These are phyloP conservation scores for Asterophora lycoperdoides DNA, from an alignment of 768 basidiomycete genomes.

Conservation along the genomic window DNA sequence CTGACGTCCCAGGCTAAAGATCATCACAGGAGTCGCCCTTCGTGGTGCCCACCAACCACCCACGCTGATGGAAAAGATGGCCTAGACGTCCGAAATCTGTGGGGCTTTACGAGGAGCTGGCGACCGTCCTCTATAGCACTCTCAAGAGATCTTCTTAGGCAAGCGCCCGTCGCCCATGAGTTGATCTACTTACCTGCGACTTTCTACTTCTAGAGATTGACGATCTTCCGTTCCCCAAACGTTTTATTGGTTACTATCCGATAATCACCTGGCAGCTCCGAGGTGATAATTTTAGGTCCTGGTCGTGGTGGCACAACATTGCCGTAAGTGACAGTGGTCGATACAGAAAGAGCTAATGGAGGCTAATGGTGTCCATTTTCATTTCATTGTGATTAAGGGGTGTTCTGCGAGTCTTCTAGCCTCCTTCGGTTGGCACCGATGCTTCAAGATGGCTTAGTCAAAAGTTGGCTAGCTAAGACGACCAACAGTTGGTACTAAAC, in stretches of 20 bases:
- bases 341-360: not conserved
- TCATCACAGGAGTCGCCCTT: constrained; percentile 42
- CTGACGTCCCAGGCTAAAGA: constrained; percentile 1
- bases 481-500: too few relatives aligned
- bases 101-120: too few relatives aligned
- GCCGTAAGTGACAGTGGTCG: constrained; percentile 22
- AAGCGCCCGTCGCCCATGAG: too few relatives aligned
- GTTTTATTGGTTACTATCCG: too few relatives aligned
- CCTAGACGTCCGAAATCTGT: constrained; percentile 67
- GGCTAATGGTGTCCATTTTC: constrained; percentile 3
- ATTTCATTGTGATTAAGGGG: too few relatives aligned
- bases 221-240: too few relatives aligned
- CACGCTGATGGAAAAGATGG: constrained; percentile 60
- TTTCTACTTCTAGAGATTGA: constrained; percentile 52
- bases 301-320: constrained; percentile 66
- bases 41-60: constrained; percentile 67
- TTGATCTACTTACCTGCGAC: constrained; percentile 63
- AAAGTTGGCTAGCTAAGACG: too few relatives aligned
- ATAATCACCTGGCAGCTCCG: constrained; percentile 35
- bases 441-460: too few relatives aligned
- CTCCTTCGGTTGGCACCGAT: constrained; percentile 82
- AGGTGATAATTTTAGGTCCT: constrained; percentile 74
- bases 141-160: constrained; percentile 26
- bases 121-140: too few relatives aligned
- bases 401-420: constrained; percentile 73